Conservation (phyloP, 2,329 filamentous ascomycete species). For the Huntiella abstrusa region DNA sequence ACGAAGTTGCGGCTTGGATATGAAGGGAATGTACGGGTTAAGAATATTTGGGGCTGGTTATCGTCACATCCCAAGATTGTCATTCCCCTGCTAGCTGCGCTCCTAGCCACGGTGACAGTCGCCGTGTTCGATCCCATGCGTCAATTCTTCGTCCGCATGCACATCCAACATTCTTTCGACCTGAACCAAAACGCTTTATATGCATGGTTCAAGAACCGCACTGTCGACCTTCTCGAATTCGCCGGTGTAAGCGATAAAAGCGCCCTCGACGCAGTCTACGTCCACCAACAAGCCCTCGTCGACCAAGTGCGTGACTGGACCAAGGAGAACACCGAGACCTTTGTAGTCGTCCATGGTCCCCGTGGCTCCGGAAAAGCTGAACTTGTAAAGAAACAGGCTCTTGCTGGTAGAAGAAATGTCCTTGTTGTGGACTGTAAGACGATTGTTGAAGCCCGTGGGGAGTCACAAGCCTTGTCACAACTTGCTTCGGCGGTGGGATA, state of each 20-base stretch:
- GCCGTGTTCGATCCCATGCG: slow-evolving; percentile 86
- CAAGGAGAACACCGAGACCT: slow-evolving; percentile 74
- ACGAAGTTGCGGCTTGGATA: slow-evolving; percentile 71
- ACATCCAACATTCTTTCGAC: slow-evolving; percentile 61
- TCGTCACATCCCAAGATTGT: slow-evolving; percentile 72
- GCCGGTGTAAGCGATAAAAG: slow-evolving; percentile 38
- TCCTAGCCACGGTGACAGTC: slow-evolving; percentile 68
- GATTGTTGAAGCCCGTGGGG: slow-evolving; percentile 76
- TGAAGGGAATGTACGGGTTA: slow-evolving; percentile 55
- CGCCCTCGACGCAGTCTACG: slow-evolving; percentile 67
- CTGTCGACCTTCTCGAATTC: slow-evolving; percentile 45
- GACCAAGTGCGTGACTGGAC: slow-evolving; percentile 70
- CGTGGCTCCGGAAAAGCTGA: slow-evolving; percentile 82
- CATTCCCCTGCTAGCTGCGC: slow-evolving; percentile 61
- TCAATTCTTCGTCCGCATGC: slow-evolving; percentile 77
- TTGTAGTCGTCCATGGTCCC: slow-evolving; percentile 84
- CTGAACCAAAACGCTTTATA: slow-evolving; percentile 55
- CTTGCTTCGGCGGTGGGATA: slow-evolving; percentile 76
- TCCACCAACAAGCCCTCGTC: slow-evolving; percentile 66
- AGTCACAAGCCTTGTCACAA: slow-evolving; percentile 65
- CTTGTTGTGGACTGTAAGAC: slow-evolving; percentile 84
- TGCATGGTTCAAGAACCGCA: slow-evolving; percentile 63
- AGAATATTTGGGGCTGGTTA: slow-evolving; percentile 77
- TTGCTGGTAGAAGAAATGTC: slow-evolving; percentile 58
- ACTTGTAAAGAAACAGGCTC: slow-evolving; percentile 65